These are phyloP conservation scores for Pseudonitzschia delicatissima DNA, from an alignment of 108 stramenopile species.

Conservation along the genomic window DNA sequence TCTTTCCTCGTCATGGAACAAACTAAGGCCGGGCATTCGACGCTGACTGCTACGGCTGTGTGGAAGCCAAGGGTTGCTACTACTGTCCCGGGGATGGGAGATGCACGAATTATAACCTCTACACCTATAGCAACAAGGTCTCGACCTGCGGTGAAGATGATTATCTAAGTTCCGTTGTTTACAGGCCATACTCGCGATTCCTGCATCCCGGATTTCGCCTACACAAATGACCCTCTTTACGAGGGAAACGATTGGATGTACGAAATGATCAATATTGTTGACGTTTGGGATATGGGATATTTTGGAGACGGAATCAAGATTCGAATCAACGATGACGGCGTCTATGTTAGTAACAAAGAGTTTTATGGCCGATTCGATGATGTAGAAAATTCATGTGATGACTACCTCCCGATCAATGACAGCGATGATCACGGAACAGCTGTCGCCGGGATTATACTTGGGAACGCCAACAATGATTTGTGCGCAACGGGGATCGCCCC, in stretches of 20 bases:
- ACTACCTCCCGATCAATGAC: constrained; percentile 9
- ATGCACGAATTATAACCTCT: constrained; percentile 16
- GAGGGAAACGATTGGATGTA: constrained; percentile 28
- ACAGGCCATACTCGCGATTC: neutral
- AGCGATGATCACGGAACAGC: constrained; percentile 28
- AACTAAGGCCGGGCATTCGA: constrained; percentile 18
- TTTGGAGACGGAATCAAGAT: constrained; percentile 26
- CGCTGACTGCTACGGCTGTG: constrained; percentile 21
- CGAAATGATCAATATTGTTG: constrained; percentile 29
- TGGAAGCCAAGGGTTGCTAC: constrained; percentile 24
- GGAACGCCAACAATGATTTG: constrained; percentile 19
- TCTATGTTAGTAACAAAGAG: constrained; percentile 29
- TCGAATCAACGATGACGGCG: constrained; percentile 43
- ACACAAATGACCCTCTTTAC: constrained; percentile 28
- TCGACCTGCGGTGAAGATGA: neutral
- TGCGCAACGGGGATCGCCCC: constrained; percentile 35
- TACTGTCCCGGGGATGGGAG: constrained; percentile 31
- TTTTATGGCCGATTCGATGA: constrained; percentile 31
- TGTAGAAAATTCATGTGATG: constrained; percentile 22
- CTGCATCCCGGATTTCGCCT: neutral
- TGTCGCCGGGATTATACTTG: constrained; percentile 19
- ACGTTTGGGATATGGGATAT: constrained; percentile 30
- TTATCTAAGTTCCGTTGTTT: neutral
- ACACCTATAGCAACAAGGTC: constrained; percentile 5
- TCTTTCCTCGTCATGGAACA: too few species aligned